Base-by-base conservation (phyloP, 2,329 filamentous ascomycete genomes). In the Penicillium sp. region DNA sequence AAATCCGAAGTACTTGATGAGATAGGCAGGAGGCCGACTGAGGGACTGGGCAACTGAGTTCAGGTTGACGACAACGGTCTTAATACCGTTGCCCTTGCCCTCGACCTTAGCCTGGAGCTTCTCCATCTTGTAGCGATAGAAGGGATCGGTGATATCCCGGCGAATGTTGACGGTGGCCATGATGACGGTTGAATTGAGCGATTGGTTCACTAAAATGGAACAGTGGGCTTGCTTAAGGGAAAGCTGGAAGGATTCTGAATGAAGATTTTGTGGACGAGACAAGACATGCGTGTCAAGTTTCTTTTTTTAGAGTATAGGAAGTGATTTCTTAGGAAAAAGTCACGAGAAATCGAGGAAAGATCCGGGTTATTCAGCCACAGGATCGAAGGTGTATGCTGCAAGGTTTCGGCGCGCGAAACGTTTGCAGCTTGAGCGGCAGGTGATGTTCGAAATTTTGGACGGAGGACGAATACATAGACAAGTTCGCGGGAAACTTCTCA, bases 41-140 rank as follows among this genome's bases (percentile, higher is more conserved):
- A 99, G 87, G 63, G 93, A 96, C 73, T 90, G 84, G 70, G 93
- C 93, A 68, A 99, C 92, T 75, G 90, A 96, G 84, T 88, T 91
- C 75, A 99, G 81, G 80, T 99, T 99, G 85, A 96, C 91, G 70
- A 99, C 89, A 73, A 99, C 94, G 70, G 84, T 99, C 84, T 99
- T 99, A 87, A 99, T 99, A 75, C 94, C 94, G 82, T 99, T 99
- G 68, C 94, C 94, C 81, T 99, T 99, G 81, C 94, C 94, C 82
- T 99, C 94, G 71, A 99, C 96, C 85, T 99, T 99, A 78, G 94
- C 96, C 84, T 96, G 91, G 76, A 99, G 83, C 71, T 88, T 89
- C 83, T 97, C 94, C 94, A 99, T 99, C 87, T 99, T 99, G 88
- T 99, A 99, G 79, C 94, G 94, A 83, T 99, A 99, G 87, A 97